Conservation (phyloP, 768 basidiomycete genomes). For the Auriscalpium orientale region DNA sequence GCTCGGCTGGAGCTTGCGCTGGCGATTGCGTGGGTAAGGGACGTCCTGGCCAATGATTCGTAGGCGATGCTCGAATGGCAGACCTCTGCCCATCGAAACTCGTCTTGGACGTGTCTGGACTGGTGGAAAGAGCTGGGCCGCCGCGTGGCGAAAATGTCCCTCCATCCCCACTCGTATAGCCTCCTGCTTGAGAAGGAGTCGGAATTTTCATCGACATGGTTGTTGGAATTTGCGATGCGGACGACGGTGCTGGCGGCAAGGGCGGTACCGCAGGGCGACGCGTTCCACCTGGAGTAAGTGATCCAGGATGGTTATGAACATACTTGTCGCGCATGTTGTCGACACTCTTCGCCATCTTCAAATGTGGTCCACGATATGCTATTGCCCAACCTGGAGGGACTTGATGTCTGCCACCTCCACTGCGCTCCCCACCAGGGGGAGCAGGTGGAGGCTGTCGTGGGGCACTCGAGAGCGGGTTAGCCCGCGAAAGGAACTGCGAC, state of each 20-base stretch:
- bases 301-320: neutral
- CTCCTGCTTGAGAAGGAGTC: neutral
- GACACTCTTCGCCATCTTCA: conserved; percentile 17
- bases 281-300: conserved; percentile 1
- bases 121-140: neutral
- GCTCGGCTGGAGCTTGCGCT: too few relatives aligned
- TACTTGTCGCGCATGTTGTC: conserved; percentile 14
- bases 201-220: neutral
- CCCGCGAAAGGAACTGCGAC: conserved; percentile 5
- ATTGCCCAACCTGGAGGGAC: conserved; percentile 42
- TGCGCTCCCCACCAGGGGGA: conserved; percentile 13
- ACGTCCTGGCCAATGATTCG: neutral
- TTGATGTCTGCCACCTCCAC: conserved; percentile 29
- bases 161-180: neutral
- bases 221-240: neutral
- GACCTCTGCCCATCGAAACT: neutral
- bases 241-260: conserved; percentile 5
- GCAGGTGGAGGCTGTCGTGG: conserved; percentile 12
- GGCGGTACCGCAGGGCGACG: conserved; percentile 7
- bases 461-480: conserved; percentile 17
- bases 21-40: neutral
- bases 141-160: neutral
- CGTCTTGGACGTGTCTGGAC: neutral
- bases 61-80: neutral
- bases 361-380: conserved; percentile 36